Evolutionary conservation across 495 filamentous ascomycete species (phyloP), one percentile per base, ranked within the genome.

Genomic region (Saxophila tyrrhenica): DNA sequence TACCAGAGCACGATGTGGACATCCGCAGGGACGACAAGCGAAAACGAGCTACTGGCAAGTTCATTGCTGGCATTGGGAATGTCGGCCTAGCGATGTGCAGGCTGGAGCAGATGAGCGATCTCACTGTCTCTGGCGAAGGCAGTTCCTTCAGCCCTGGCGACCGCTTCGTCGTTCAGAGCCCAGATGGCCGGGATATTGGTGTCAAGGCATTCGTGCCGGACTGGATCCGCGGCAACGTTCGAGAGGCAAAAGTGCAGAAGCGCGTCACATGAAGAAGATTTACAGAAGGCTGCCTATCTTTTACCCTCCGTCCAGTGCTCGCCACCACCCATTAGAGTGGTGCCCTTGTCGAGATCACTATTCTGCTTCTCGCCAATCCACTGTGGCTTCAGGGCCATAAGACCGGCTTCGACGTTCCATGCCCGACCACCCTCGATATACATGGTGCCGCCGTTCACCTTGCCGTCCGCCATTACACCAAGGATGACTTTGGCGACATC

Each of bases 41-140:
- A 61, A 81, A 80, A 10, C 77, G 86, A 51, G 82, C 78, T 38
- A 80, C 81, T 0, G 92, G 91, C 3, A 94, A 87, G 55, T 89
- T 82, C 66, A 65, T 96, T 47, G 69, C 66, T 1, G 82, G 86
- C 0, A 68, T 90, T 16, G 89, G 89, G 0, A 95, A 95, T 64
- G 70, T 97, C 21, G 92, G 91, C 1, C 70, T 98, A 47, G 89
- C 82, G n/a, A 64, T 95, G 46, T 95, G 90, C 62, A 78, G 91
- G 55, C 64, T 98, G 65, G 90, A 94, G 73, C 78, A 80, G 67
- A 95, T 95, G 89, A 91, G 86, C 1, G 82, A 84, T 66, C 66
- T 89, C 23, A 66, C 65, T 25, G 63, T 88, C 44, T 83, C 80
- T 2, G 82, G 78, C 1, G 85, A 85, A 64, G 73, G 71, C 1